These are phyloP conservation scores for Phylloboletellus chloephorus DNA, from an alignment of 1,284 basidiomycete species.

Conservation along the genomic window DNA sequence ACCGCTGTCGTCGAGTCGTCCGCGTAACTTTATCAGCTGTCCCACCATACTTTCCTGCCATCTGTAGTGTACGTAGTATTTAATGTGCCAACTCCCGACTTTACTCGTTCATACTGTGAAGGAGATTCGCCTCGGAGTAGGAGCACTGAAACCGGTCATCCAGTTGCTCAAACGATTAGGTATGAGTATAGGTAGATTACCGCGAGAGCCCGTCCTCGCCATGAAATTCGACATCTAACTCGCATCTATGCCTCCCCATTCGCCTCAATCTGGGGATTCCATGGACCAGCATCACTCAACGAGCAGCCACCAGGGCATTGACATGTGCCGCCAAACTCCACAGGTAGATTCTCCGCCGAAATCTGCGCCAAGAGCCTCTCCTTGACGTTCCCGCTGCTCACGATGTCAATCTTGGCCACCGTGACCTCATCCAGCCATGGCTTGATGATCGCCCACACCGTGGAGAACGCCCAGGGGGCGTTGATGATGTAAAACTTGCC, in stretches of 20 bases:
- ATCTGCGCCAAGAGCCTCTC: conserved; percentile 77
- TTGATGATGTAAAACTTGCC: conserved; percentile 97
- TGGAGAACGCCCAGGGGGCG: conserved; percentile 87
- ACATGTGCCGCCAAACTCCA: conserved; percentile 82
- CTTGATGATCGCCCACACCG: conserved; percentile 88
- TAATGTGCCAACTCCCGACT: too few relatives aligned
- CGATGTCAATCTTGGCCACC: conserved; percentile 86
- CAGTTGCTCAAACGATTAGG: conserved; percentile 26
- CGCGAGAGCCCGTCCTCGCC: conserved; percentile 7
- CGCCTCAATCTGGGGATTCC: conserved; percentile 50
- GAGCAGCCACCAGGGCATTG: conserved; percentile 79
- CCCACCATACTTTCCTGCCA: too few relatives aligned
- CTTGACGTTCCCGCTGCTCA: conserved; percentile 59
- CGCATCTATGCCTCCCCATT: conserved; percentile 20
- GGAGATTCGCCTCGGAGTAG: too few relatives aligned
- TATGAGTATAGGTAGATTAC: conserved; percentile 32
- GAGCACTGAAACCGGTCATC: too few relatives aligned
- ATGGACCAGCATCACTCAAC: conserved; percentile 89
- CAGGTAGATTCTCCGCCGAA: conserved; percentile 77
- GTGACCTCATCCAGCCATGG: conserved; percentile 95
- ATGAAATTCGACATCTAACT: background rate
- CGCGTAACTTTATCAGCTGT: background rate
- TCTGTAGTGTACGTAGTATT: too few relatives aligned
- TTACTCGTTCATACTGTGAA: too few relatives aligned
- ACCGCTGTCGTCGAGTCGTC: background rate